These are phyloP conservation scores for Inga oerstediana DNA, from an alignment of 306 rosid species.

Conservation along the genomic window DNA sequence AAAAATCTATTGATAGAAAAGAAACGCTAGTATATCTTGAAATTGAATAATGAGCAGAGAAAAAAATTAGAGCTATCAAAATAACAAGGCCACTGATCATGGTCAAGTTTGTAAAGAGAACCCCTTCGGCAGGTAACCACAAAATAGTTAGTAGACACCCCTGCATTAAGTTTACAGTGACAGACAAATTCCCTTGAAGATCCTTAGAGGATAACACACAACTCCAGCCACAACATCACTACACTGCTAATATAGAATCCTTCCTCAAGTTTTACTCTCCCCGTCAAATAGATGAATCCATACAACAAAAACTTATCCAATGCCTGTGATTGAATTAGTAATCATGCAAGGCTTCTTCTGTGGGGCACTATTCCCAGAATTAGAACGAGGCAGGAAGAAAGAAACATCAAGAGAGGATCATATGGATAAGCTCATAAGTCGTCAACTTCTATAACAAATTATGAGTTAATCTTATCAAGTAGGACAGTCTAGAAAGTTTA, in stretches of 20 bases:
- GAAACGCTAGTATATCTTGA: not conserved
- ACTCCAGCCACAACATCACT: not conserved
- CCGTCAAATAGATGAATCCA: conserved; percentile 1
- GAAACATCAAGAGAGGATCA: not conserved
- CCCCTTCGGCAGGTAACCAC: not conserved
- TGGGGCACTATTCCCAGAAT: not conserved
- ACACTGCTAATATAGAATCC: not conserved
- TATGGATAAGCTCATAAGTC: not conserved
- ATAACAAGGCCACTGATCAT: not conserved
- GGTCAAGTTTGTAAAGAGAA: not conserved
- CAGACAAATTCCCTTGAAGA: not conserved
- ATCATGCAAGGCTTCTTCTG: not conserved
- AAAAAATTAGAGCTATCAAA: not conserved
- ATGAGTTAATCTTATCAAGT: conserved; percentile 13
- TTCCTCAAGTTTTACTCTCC: not conserved
- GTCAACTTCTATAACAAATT: conserved; percentile 3
- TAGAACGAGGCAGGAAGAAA: conserved; percentile 12
- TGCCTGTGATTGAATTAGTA: not conserved
- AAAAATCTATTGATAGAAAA: not conserved
- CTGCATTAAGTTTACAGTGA: not conserved
- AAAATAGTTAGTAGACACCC: not conserved
- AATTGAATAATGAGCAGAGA: not conserved
- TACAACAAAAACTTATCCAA: not conserved
- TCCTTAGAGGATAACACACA: not conserved
- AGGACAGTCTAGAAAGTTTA: not conserved